These are phyloP conservation scores for Claviceps arundinis DNA, from an alignment of 2,329 filamentous ascomycete genomes.

Conservation along the genomic window DNA sequence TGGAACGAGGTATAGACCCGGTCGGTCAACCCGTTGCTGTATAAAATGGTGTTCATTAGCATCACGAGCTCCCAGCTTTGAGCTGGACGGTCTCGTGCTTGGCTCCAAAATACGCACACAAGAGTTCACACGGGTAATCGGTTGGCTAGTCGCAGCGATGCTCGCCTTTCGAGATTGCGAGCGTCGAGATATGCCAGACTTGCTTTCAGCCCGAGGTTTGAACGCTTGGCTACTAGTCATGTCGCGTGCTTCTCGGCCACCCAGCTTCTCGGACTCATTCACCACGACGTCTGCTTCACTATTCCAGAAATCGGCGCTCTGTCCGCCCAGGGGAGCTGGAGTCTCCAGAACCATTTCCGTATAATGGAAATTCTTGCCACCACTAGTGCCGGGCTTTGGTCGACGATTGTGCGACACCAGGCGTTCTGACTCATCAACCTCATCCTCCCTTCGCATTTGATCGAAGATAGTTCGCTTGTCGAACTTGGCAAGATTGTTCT, in stretches of 20 bases:
- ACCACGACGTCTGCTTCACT: constrained; percentile 56
- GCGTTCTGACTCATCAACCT: constrained; percentile 78
- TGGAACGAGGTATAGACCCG: constrained; percentile 39
- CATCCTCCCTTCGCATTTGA: constrained; percentile 80
- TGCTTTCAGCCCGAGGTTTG: constrained; percentile 36
- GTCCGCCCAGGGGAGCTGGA: constrained; percentile 24
- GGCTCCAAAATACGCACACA: constrained; percentile 23
- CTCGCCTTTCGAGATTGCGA: constrained; percentile 47
- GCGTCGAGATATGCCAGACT: constrained; percentile 32
- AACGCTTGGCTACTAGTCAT: constrained; percentile 19
- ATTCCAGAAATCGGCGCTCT: constrained; percentile 51
- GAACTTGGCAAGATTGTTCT: constrained; percentile 79
- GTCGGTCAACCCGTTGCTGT: constrained; percentile 23
- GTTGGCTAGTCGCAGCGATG: constrained; percentile 24
- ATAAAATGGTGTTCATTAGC: constrained; percentile 16
- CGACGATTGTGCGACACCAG: constrained; percentile 77
- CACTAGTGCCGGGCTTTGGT: constrained; percentile 54
- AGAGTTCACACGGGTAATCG: constrained; percentile 35
- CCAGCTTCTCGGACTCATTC: constrained; percentile 31
- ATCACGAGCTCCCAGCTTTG: constrained; percentile 17
- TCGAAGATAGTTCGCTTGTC: constrained; percentile 88
- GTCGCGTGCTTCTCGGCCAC: constrained; percentile 37
- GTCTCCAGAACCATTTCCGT: constrained; percentile 80
- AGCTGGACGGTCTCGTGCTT: constrained; percentile 17
- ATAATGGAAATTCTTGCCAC: constrained; percentile 83